Evolutionary conservation across 169 alveolate genomes (phyloP).

Genomic region (Plasmodium coatneyi): DNA sequence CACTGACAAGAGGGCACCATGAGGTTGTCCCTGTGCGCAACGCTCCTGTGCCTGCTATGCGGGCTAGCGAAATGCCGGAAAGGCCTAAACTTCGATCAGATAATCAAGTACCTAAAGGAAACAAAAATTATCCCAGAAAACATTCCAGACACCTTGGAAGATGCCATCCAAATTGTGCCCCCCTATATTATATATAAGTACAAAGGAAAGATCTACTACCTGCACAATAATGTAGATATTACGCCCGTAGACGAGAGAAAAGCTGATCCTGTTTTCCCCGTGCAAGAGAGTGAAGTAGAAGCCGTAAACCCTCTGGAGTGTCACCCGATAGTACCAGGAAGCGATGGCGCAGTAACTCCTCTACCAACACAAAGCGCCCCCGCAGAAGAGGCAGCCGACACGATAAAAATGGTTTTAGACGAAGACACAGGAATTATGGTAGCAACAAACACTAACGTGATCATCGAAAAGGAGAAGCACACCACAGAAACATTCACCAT

Average conservation of each 20-base stretch:
- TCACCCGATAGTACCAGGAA: not conserved
- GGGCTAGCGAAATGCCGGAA: not conserved
- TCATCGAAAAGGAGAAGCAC: not conserved
- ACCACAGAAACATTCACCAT: not conserved
- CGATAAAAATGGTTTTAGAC: not conserved
- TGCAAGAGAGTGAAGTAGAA: not conserved
- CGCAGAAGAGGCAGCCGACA: not conserved
- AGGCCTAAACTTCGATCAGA: conserved; percentile 17
- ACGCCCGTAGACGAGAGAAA: not conserved
- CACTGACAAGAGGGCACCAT: not conserved
- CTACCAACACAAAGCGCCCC: not conserved
- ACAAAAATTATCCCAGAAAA: conserved; percentile 15
- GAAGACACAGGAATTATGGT: conserved; percentile 51
- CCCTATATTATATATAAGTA: conserved; percentile 52
- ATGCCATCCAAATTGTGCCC: conserved; percentile 10
- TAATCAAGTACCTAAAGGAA: conserved; percentile 46
- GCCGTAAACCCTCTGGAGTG: not conserved
- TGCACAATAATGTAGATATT: conserved; percentile 48
- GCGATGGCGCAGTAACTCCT: not conserved
- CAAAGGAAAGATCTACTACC: conserved; percentile 27
- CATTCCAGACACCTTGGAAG: conserved; percentile 30
- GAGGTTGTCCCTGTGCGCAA: not conserved
- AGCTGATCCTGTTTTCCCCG: not conserved
- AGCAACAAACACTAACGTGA: not conserved
- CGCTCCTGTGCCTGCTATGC: not conserved